Base-by-base conservation (phyloP, 2,329 filamentous ascomycete genomes). In the Exserohilum turcica region DNA sequence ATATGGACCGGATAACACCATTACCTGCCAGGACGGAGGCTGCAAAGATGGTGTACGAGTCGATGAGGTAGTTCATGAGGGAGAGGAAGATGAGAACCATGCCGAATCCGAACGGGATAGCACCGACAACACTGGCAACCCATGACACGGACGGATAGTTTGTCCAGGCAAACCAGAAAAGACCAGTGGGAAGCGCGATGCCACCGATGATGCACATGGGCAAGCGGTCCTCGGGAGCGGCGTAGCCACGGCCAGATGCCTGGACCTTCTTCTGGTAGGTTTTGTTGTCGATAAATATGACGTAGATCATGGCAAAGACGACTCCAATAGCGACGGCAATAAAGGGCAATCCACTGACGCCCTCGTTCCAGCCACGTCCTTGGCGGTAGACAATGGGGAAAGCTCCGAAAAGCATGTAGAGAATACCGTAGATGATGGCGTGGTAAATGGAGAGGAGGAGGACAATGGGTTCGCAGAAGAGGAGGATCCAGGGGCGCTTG, bases 11-110 rank as follows among this genome's bases (percentile, higher is more conserved):
- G 32, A 95, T 76, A 67, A 95, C 88, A 0, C 90, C 89, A 74
- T 92, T 91, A 42, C 88, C 88, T 2, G 90, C 89, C 7, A 92
- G 78, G 0, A 87, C 88, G 0, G 86, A 90, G 0, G 89, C 89
- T 0, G 90, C 89, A 58, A 87, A 93, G 63, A 92, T 88, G 45
- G 87, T 86, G 71, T 91, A 82, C 0, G 71, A 70, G 48, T 76
- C 73, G 52, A 76, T 75, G 40, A 81, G 45, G 67, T 73, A 78
- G 65, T 76, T 75, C 67, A 75, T 72, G 42, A 74, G 70, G 13
- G 64, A 67, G n/a, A 90, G 73, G 77, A 90, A 90, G 31, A 90
- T 84, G 27, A 87, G 72, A 1, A 89, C 84, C 64, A 87, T 82
- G 35, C 82, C 82, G 56, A 83, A 83, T 4, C 82, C 82, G 64